Evolutionary conservation across 2,329 filamentous ascomycete genomes (phyloP).

Genomic region (Cladorrhinum sp.): DNA sequence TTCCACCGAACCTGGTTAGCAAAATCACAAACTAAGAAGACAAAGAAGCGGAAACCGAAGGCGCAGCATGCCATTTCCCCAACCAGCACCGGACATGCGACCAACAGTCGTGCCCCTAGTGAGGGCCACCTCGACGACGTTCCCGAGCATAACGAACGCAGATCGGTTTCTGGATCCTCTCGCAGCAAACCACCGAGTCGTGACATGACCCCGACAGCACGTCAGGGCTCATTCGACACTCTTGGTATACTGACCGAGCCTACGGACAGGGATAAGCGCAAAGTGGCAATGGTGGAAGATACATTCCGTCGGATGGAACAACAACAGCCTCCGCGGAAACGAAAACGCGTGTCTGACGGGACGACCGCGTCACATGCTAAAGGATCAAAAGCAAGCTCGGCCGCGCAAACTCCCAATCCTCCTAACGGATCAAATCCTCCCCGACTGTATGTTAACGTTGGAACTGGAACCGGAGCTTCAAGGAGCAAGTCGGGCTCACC

Average conservation of each 20-base stretch:
- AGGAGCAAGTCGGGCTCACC: slow-evolving; percentile 55
- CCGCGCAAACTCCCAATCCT: slow-evolving; percentile 23
- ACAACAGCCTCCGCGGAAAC: slow-evolving; percentile 53
- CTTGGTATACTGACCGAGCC: slow-evolving; percentile 60
- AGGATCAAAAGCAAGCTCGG: slow-evolving; percentile 24
- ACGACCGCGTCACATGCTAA: slow-evolving; percentile 33
- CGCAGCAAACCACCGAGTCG: slow-evolving; percentile 65
- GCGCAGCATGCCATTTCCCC: slow-evolving; percentile 54
- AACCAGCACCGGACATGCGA: slow-evolving; percentile 59
- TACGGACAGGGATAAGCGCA: slow-evolving; percentile 65
- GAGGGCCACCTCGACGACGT: slow-evolving; percentile 58
- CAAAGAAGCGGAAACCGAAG: slow-evolving; percentile 55
- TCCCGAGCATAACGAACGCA: slow-evolving; percentile 47
- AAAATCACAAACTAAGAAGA: slow-evolving; percentile 47
- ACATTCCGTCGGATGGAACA: slow-evolving; percentile 61
- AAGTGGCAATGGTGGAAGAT: slow-evolving; percentile 64
- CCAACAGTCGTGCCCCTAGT: slow-evolving; percentile 62
- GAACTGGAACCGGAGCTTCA: slow-evolving; percentile 37
- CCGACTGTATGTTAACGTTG: slow-evolving; percentile 50
- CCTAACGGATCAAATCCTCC: slow-evolving; percentile 34
- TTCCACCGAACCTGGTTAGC: slow-evolving; percentile 58
- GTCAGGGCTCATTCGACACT: slow-evolving; percentile 59
- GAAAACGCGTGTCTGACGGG: slow-evolving; percentile 60
- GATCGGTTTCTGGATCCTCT: slow-evolving; percentile 49
- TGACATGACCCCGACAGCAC: slow-evolving; percentile 58